phyloP scores from a whole-genome alignment of 441 rosid genomes.

The Corymbia citriodora region DNA sequence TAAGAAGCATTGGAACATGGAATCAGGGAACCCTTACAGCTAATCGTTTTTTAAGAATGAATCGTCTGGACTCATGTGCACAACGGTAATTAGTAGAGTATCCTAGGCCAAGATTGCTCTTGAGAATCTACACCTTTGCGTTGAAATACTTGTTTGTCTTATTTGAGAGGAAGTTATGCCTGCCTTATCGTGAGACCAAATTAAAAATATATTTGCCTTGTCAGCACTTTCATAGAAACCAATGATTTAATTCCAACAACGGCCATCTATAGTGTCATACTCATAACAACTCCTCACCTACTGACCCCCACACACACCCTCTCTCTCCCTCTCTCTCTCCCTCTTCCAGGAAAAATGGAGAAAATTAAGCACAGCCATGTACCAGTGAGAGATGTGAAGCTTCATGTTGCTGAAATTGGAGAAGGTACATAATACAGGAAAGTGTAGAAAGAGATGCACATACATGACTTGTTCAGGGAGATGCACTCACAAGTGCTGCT shows the following conservation, averaged over 20 bases:
- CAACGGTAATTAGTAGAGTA: background rate
- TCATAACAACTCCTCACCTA: too few relatives aligned
- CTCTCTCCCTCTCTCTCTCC: background rate
- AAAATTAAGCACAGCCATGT: constrained; percentile 25
- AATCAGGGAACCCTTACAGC: background rate
- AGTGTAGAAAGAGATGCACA: background rate
- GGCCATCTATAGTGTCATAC: background rate
- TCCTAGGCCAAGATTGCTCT: background rate
- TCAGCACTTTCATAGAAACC: background rate
- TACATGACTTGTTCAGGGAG: background rate
- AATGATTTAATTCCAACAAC: background rate
- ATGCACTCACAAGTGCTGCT: background rate
- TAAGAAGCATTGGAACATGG: background rate
- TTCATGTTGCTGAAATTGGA: constrained; percentile 42
- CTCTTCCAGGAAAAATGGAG: constrained; percentile 21
- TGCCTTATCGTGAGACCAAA: background rate
- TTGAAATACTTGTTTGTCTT: background rate
- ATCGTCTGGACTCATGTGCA: background rate
- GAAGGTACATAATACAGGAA: constrained; percentile 6
- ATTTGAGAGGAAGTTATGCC: background rate
- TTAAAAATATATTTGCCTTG: background rate
- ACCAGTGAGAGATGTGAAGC: constrained; percentile 24
- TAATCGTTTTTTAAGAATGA: background rate
- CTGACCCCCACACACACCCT: too few relatives aligned
- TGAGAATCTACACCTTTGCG: background rate